Conservation (phyloP, 352 stramenopile genomes). For the Globisporangium radiosum region DNA sequence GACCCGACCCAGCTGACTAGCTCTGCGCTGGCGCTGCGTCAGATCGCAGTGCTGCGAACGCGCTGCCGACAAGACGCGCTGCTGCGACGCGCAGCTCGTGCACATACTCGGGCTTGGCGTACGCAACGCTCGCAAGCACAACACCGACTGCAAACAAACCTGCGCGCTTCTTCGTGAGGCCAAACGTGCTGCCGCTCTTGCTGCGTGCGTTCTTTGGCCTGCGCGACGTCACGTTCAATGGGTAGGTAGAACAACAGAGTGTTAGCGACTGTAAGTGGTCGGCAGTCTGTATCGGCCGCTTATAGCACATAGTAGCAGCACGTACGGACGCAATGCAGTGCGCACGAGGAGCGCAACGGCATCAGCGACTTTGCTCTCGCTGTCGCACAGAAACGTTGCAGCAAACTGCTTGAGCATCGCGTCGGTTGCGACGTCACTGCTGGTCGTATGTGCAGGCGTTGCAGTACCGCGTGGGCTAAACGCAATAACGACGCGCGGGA, state of each 20-base stretch:
- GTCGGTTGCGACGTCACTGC: constrained; percentile 24
- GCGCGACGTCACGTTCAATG: neutral
- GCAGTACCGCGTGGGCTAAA: constrained; percentile 21
- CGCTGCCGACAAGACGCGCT: neutral
- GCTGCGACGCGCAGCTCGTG: neutral
- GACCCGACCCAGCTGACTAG: neutral
- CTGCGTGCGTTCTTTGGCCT: constrained; percentile 47
- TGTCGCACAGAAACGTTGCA: constrained; percentile 34
- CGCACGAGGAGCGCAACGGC: constrained; percentile 33
- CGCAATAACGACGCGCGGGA: constrained; percentile 58
- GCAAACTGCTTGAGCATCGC: constrained; percentile 44
- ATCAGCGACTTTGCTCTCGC: constrained; percentile 27
- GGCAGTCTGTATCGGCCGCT: too few species aligned
- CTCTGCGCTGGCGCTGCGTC: neutral
- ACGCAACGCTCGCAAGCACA: neutral
- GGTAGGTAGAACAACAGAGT: neutral
- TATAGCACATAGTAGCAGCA: neutral
- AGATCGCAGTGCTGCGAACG: neutral
- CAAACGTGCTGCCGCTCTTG: constrained; percentile 26
- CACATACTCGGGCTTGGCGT: neutral
- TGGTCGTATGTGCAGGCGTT: neutral
- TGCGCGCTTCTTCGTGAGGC: constrained; percentile 10
- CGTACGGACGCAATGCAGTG: constrained; percentile 48
- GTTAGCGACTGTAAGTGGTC: neutral
- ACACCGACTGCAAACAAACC: constrained; percentile 12